Conservation (phyloP, 2,329 filamentous ascomycete species). For the Drechslera avenae region DNA sequence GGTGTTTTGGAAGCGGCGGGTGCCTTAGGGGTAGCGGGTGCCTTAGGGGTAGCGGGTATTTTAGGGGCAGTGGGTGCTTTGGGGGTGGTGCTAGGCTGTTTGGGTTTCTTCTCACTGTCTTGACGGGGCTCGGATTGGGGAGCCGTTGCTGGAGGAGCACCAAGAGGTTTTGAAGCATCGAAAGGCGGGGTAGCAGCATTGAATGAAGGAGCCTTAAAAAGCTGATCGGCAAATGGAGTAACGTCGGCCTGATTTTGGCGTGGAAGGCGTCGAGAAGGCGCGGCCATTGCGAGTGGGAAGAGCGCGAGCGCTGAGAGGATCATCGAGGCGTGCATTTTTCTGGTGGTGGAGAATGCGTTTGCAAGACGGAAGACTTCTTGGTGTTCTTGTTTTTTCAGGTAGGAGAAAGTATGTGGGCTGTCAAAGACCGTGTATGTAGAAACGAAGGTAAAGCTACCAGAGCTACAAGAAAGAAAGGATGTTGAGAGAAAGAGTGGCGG, state of each 20-base stretch:
- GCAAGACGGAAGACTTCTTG: constrained; percentile 2
- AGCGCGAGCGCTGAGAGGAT: constrained; percentile 28
- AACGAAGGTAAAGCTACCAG: constrained; percentile 37
- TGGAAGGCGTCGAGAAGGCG: constrained; percentile 17
- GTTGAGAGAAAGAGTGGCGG: constrained; percentile 8
- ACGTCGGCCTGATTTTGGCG: no score
- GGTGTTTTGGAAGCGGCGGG: no score
- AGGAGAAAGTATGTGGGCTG: background rate
- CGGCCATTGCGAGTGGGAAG: constrained; percentile 31
- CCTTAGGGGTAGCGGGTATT: no score
- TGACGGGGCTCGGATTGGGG: constrained; percentile 21
- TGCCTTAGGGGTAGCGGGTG: no score
- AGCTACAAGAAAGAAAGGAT: constrained; percentile 34
- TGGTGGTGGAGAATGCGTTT: background rate
- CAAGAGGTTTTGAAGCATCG: no score
- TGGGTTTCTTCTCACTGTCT: constrained; percentile 7
- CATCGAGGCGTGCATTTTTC: constrained; percentile 33
- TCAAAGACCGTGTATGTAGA: constrained; percentile 6
- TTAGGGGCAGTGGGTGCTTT: no score
- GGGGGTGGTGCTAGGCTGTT: no score
- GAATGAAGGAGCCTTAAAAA: no score
- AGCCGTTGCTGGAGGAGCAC: no score
- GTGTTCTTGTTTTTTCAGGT: background rate
- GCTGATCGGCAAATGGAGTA: no score
- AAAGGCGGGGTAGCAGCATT: no score